A percentile compares a stretch with the other conserved stretches of the same genome.
phyloP scores from a whole-genome alignment of 495 filamentous ascomycete genomes.

The Hypoxylon subgilvum region DNA sequence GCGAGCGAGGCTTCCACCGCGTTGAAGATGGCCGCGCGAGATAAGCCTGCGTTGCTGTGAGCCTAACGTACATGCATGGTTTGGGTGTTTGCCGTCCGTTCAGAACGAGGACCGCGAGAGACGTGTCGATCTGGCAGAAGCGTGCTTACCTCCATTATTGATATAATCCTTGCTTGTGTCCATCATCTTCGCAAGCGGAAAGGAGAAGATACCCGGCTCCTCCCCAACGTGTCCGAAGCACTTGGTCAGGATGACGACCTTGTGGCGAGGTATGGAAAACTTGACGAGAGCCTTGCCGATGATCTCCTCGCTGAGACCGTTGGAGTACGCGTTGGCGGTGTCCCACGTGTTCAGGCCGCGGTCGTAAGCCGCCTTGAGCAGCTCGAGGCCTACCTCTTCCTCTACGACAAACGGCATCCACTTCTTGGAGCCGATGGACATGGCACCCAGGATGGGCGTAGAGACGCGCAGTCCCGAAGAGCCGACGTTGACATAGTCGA shows the following conservation, averaged over 20 bases:
- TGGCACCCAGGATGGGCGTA: constrained; percentile 63
- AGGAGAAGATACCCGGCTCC: constrained; percentile 37
- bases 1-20: constrained; percentile 67
- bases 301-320: constrained; percentile 73
- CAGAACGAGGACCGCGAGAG: background rate
- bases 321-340: constrained; percentile 70
- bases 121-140: background rate
- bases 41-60: constrained; percentile 47
- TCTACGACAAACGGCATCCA: constrained; percentile 62
- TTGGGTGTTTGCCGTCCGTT: background rate
- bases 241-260: constrained; percentile 79
- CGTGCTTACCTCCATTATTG: constrained; percentile 26
- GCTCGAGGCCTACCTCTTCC: constrained; percentile 56
- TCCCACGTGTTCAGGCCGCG: constrained; percentile 77
- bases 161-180: constrained; percentile 34
- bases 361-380: constrained; percentile 72
- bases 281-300: constrained; percentile 77
- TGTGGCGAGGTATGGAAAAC: constrained; percentile 75
- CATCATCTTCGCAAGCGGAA: constrained; percentile 33
- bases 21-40: constrained; percentile 66
- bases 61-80: constrained; percentile 13
- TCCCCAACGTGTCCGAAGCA: constrained; percentile 67
- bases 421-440: constrained; percentile 59
- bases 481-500: constrained; percentile 25
- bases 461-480: constrained; percentile 65